Conservation (phyloP, 2,329 filamentous ascomycete species). For the Fusarium palustre region DNA sequence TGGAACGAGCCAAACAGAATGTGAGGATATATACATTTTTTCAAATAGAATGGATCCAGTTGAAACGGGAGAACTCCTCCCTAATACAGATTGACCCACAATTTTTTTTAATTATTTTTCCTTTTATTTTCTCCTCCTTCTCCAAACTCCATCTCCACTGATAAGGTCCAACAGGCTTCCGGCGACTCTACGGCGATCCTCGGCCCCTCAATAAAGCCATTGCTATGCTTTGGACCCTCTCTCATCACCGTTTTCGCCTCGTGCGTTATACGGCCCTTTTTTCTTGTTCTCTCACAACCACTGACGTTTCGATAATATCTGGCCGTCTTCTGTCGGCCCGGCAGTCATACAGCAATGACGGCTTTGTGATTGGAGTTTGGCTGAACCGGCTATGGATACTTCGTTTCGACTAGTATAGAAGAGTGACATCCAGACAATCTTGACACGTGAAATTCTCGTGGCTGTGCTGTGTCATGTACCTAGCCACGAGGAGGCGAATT, state of each 20-base stretch:
- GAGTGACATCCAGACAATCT: not conserved
- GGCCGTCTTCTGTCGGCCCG: constrained; percentile 28
- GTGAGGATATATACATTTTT: not conserved
- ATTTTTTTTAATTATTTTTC: not conserved
- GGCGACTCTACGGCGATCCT: constrained; percentile 35
- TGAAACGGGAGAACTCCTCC: constrained; percentile 7
- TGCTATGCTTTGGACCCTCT: constrained; percentile 7
- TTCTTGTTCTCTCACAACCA: not conserved
- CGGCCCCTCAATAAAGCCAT: constrained; percentile 36
- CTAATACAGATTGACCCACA: constrained; percentile 13
- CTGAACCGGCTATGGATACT: not conserved
- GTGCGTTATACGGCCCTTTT: constrained; percentile 19
- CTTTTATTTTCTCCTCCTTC: not conserved
- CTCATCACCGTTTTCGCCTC: constrained; percentile 8
- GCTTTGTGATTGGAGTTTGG: constrained; percentile 18
- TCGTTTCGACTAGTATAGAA: not conserved
- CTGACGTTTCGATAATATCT: not conserved
- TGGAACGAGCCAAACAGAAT: constrained; percentile 15
- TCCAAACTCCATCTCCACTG: constrained; percentile 24
- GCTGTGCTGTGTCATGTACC: constrained; percentile 21
- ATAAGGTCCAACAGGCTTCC: constrained; percentile 22
- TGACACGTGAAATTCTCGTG: constrained; percentile 37
- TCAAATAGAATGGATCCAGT: constrained; percentile 15
- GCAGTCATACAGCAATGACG: not conserved
- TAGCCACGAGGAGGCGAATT: constrained; percentile 29